Base-by-base conservation (phyloP, 192 early-diverging fungal species). In the Linnemannia hyalina region DNA sequence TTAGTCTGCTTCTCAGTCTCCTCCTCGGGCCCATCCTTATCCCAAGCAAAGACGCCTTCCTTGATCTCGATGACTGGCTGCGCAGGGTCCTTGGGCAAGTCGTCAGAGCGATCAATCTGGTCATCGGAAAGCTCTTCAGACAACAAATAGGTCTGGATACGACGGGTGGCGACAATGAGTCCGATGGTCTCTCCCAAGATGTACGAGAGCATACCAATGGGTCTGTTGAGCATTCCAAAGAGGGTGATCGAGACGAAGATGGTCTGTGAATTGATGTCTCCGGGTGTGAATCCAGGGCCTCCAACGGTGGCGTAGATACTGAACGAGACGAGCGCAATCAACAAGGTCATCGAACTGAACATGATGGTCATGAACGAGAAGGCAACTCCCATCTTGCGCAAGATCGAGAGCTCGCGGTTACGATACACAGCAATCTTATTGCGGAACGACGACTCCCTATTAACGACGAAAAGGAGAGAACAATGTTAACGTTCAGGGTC, bases 271-370 rank as follows among this genome's bases (percentile, higher is more conserved):
- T 77, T 80, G 69, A 85, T 71, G 23, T 75, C 74, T 22, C 83
- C 83, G 16, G 32, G 68, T 5, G 70, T 75, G 20, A 73, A 65
- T 22, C 74, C 73, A 11, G 82, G 77, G 38, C 82, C 83, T 35
- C 83, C 83, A 23, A 85, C 71, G 57, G 71, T 23, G 6, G 78
- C 76, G 35, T 80, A 85, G 42, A 85, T 44, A 32, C 76, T 74
- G 74, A 85, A 85, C 13, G 78, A 75, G 9, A 80, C 72, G 7
- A 85, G 74, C 16, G 83, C 76, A 74, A 85, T 85, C 11, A 85
- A 71, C 36, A 85, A 49, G 2, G 83, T 78, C 26, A 80, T 23
- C 1, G 83, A 80, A 35, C 63, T 76, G 70, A 76, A 85, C 68
- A 76, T 76, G 60, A 85, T 80, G 18, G 63, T 70, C 73, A 80